Base-by-base conservation (phyloP, 257 asterid genomes). In the Solanum peruvianum region DNA sequence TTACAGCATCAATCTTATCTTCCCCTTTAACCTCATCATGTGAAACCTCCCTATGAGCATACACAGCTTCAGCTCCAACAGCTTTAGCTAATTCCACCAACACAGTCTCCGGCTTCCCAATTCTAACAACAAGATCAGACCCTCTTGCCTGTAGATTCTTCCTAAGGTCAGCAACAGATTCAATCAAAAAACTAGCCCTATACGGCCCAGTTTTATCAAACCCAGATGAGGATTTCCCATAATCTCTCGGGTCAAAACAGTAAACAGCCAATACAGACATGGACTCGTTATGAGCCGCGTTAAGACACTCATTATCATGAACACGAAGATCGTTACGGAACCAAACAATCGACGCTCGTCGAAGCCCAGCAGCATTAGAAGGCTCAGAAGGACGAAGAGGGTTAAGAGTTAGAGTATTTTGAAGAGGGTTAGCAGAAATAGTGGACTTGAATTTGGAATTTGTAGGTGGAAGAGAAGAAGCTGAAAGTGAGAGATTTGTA, bases 281-380 rank as follows among this genome's bases (percentile, higher is more conserved):
- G 6, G 99, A 92, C 15, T 95, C 98, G 87, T 93, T 92, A 92
- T 95, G 92, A 58, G 99, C 99, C 2, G 95, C 83, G 86, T 94
- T 87, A 84, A 97, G 98, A 87, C 95, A 93, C 85, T 96, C 99
- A 67, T 97, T 97, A 90, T 97, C 99, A 78, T 95, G 95, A 87
- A 95, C 91, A 44, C 99, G 99, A 71, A 97, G 98, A 89, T 97
- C 99, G 90, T 97, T 97, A 18, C 99, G 98, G 93, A 97, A 93
- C 99, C 99, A 96, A 2, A 96, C 98, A 69, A 97, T 93, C 29
- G 97, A 92, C 18, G 98, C 91, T 67, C 96, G 93, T 73, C 97
- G 97, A 80, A 92, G 87, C 84, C 91, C 93, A 83, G 94, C 97
- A 88, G 89, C 93, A 83, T 89, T 90, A 27, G 97, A 95, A 16